Conservation (phyloP, 2,329 filamentous ascomycete species). For the Trichoderma polysporum region DNA sequence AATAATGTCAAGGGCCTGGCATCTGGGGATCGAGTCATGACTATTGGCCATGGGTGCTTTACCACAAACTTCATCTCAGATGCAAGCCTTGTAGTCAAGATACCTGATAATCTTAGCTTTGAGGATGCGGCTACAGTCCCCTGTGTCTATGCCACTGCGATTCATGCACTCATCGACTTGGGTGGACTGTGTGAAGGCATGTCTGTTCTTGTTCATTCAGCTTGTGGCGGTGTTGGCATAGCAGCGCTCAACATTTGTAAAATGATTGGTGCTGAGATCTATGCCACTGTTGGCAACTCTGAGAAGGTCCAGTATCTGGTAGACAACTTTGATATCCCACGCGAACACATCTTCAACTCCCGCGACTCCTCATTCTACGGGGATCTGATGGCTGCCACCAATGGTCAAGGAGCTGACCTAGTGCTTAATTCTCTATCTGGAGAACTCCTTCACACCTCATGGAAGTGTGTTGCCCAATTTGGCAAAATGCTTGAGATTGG, state of each 20-base stretch:
- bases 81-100: constrained; percentile 21
- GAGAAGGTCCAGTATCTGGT: constrained; percentile 38
- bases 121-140: constrained; percentile 34
- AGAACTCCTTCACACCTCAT: constrained; percentile 43
- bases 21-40: constrained; percentile 37
- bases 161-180: constrained; percentile 25
- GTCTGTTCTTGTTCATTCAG: constrained; percentile 14
- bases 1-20: constrained; percentile 24
- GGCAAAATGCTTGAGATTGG: constrained; percentile 49
- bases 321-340: constrained; percentile 32
- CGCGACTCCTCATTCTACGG: constrained; percentile 34
- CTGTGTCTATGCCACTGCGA: constrained; percentile 33
- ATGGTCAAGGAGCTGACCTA: constrained; percentile 36
- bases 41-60: constrained; percentile 1
- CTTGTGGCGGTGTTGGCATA: constrained; percentile 19
- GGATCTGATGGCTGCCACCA: constrained; percentile 30
- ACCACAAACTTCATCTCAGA: background rate
- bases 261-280: constrained; percentile 28
- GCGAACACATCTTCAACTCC: constrained; percentile 37
- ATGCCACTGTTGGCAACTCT: constrained; percentile 35
- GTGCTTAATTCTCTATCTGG: constrained; percentile 44
- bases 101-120: constrained; percentile 33
- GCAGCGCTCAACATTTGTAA: constrained; percentile 7
- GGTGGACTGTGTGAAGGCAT: constrained; percentile 26
- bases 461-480: constrained; percentile 45